These are phyloP conservation scores for Macrolepiota fuliginosa DNA, from an alignment of 768 basidiomycete genomes.

Conservation along the genomic window DNA sequence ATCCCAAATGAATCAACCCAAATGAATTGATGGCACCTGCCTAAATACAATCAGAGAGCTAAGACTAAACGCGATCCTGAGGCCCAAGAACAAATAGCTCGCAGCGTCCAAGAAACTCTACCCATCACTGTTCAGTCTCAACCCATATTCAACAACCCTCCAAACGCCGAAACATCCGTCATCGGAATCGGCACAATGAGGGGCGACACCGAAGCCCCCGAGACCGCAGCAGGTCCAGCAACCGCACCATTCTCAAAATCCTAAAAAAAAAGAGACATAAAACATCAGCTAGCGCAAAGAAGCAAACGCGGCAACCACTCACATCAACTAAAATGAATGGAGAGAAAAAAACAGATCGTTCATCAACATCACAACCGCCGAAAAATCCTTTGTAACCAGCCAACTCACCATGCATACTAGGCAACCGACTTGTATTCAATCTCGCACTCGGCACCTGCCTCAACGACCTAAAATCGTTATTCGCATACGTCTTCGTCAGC, in stretches of 20 bases:
- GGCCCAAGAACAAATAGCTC: neutral
- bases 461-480: slow-evolving; percentile 80
- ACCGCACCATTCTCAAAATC: slow-evolving; percentile 9
- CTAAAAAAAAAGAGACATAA: neutral
- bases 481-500: slow-evolving; percentile 77
- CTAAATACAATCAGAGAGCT: neutral
- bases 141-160: slow-evolving; percentile 11
- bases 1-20: no score
- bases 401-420: slow-evolving; percentile 72
- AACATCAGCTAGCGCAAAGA: neutral
- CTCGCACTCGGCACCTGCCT: slow-evolving; percentile 65
- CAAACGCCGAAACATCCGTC: slow-evolving; percentile 6
- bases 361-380: no score
- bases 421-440: slow-evolving; percentile 82
- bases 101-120: neutral
- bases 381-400: neutral
- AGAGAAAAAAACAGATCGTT: neutral
- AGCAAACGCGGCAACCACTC: neutral
- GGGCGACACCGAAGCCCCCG: slow-evolving; percentile 1
- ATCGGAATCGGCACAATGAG: slow-evolving; percentile 10
- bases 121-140: neutral
- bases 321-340: slow-evolving; percentile 1
- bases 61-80: neutral
- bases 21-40: no score
- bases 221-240: neutral